Evolutionary conservation across 208 protist species (phyloP), one percentile per base, ranked within the genome.

Genomic region (Crithidia acanthocephali): DNA sequence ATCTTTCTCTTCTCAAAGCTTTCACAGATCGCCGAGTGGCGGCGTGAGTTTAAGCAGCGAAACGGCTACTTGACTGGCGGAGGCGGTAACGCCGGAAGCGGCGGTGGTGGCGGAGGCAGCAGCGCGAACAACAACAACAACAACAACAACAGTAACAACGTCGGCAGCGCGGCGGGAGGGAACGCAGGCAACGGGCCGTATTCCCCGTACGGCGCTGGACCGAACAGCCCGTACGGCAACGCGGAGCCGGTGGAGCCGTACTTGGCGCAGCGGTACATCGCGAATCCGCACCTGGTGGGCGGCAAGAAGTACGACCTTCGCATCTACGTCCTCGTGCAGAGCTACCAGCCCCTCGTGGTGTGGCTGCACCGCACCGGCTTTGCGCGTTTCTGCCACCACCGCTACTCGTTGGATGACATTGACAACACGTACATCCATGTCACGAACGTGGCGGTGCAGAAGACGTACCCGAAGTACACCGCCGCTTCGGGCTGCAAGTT

Each of bases 1-100:
- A 99, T 99, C 59, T 99, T 99, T 78, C 85, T 99, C 30, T 98
- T 99, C 64, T 94, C 97, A 7, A 98, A 98, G 67, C 87, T 99
- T 15, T 95, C 86, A 13, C 94, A 99, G 70, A 94, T 99, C 28
- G 69, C 90, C 11, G 92, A 99, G 27, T 99, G 97, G 97, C 92
- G 91, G 18, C 87, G 87, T 48, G 88, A 97, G 72, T 92, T 89
- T 57, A 91, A 92, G 62, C 83, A 90, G 60, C 80, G 85, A 2
- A 76, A 86, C n/a, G 81, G 82, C 2, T 79, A 72, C 23, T 25
- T 84, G 23, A 82, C 69, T 25, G 61, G 58, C 27, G 60, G 61
- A 9, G 11, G 5, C 35, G 11, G 35, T 33, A 40, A 33, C 13
- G 28, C 48, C 44, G 22, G 6, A 0, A 53, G 11, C 20, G 69